These are phyloP conservation scores for Selenicereus undatus DNA, from an alignment of 148 eudicot genomes.

Conservation along the genomic window DNA sequence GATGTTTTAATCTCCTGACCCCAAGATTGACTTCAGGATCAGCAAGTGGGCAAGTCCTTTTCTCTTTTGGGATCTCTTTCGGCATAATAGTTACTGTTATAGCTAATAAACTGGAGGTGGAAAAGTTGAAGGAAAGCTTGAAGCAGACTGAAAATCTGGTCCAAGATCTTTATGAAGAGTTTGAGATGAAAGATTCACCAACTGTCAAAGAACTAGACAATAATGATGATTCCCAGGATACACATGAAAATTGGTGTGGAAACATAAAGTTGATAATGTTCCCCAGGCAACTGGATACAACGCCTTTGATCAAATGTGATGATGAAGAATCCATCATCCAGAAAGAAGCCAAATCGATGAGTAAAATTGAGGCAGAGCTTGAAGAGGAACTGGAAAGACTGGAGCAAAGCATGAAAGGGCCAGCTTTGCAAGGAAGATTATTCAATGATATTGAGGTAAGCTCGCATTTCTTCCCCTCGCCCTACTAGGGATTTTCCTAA, in stretches of 20 bases:
- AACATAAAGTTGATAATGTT: slow-evolving; percentile 25
- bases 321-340: slow-evolving; percentile 32
- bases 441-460: slow-evolving; percentile 57
- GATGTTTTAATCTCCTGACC: slow-evolving; percentile 14
- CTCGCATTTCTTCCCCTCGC: neutral
- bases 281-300: slow-evolving; percentile 34
- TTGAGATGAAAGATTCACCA: slow-evolving; percentile 87
- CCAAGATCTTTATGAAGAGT: slow-evolving; percentile 89
- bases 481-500: neutral
- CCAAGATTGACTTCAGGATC: slow-evolving; percentile 39
- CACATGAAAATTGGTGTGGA: slow-evolving; percentile 24
- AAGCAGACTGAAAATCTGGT: slow-evolving; percentile 76
- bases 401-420: slow-evolving; percentile 67
- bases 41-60: slow-evolving; percentile 47
- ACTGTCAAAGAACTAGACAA: slow-evolving; percentile 72
- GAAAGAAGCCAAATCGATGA: slow-evolving; percentile 48
- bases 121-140: slow-evolving; percentile 56
- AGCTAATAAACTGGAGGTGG: slow-evolving; percentile 60
- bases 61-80: slow-evolving; percentile 70
- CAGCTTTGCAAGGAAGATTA: slow-evolving; percentile 45
- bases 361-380: slow-evolving; percentile 94
- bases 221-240: slow-evolving; percentile 46
- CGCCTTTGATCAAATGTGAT: slow-evolving; percentile 17
- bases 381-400: slow-evolving; percentile 92
- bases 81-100: slow-evolving; percentile 55